A percentile compares a stretch with the other conserved stretches of the same genome.
Evolutionary conservation across 352 stramenopile species (phyloP).

Genomic region (Phytophthora agathidicida): DNA sequence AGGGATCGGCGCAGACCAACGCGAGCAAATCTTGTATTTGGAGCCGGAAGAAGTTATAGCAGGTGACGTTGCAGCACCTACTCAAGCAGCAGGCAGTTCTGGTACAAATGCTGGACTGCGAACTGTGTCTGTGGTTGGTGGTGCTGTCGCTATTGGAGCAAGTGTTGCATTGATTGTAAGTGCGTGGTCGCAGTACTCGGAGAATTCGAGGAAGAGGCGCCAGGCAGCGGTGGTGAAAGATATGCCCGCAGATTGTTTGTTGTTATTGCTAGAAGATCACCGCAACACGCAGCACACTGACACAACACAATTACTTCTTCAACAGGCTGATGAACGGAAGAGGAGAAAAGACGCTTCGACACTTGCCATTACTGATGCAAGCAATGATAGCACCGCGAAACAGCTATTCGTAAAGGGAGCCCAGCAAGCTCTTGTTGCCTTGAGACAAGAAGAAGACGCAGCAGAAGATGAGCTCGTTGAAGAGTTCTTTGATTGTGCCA

Average conservation of each 20-base stretch:
- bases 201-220: conserved; percentile 60
- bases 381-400: conserved; percentile 13
- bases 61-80: conserved; percentile 53
- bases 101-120: conserved; percentile 40
- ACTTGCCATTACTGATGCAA: conserved; percentile 10
- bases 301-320: conserved; percentile 38
- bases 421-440: conserved; percentile 36
- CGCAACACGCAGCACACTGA: conserved; percentile 33
- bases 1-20: conserved; percentile 61
- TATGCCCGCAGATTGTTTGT: conserved; percentile 75
- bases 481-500: conserved; percentile 84
- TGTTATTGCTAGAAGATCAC: conserved; percentile 77
- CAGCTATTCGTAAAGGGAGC: conserved; percentile 20
- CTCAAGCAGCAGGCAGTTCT: conserved; percentile 24
- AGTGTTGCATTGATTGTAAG: conserved; percentile 80
- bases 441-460: conserved; percentile 38
- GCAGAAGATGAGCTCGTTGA: conserved; percentile 71
- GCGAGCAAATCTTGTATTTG: conserved; percentile 79
- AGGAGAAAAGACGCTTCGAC: conserved; percentile 32
- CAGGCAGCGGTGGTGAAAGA: conserved; percentile 76
- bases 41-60: conserved; percentile 75
- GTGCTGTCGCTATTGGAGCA: conserved; percentile 78
- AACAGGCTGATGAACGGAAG: conserved; percentile 33
- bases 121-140: conserved; percentile 72
- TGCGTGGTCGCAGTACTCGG: conserved; percentile 85